Base-by-base conservation (phyloP, 495 filamentous ascomycete genomes). In the Stereocaulon alpinum region DNA sequence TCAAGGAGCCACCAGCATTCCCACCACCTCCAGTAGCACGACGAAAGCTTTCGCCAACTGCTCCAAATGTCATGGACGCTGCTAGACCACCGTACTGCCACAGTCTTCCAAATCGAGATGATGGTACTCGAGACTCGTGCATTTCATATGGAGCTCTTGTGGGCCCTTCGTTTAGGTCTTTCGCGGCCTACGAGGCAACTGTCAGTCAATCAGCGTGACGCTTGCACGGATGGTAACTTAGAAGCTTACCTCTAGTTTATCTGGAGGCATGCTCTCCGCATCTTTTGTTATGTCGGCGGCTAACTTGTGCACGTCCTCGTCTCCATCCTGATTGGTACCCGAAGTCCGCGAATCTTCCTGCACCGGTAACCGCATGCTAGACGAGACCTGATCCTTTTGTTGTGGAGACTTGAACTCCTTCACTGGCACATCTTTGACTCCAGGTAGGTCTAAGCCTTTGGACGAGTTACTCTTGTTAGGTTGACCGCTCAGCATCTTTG, bases 41-140 rank as follows among this genome's bases (percentile, higher is more conserved):
- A 56, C 87, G 85, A 43, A 97, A 66, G 30, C 86, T 82, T 69
- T 98, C 93, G 20, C 82, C 84, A 43, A 95, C 81, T 2, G 88
- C 91, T n/a, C 93, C 93, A 66, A 93, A 91, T 12, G 95, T 84
- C 91, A 98, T 96, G 27, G 92, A 92, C 0, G 89, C 89, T 32
- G 89, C 93, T 6, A 98, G 76, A 1, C 94, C 90, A 56, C 89
- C 82, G 71, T 97, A 98, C 68, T 97, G 92, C 86, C 92, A 96
- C 15, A 98, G 69, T 58, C 93, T 78, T 27, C 91, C 85, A 42
- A 98, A 68, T 2, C 93, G 84, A 24, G 89, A 87, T 5, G 93
- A 89, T 11, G 93, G 93, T 2, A 98, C 91, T 59, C 84, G 84
- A 29, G 93, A 97, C 66, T 96, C 91, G 52, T 84, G 80, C 74